Conservation (phyloP, 306 rosid species). For the Dalbergia cochinchinensis region DNA sequence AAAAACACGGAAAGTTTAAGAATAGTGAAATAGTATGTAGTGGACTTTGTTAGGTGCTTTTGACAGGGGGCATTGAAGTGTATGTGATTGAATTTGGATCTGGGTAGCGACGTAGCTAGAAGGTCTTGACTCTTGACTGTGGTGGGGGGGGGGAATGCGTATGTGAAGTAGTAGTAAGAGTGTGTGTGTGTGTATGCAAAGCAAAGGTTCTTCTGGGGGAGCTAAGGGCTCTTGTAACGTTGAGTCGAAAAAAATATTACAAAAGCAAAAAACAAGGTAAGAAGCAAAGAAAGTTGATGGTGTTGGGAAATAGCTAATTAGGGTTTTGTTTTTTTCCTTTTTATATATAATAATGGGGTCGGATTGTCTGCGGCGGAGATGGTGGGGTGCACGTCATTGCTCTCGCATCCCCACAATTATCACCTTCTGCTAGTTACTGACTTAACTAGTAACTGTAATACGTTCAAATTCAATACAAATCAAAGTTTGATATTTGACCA, state of each 20-base stretch:
- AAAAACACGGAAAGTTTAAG: background rate
- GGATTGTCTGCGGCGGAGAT: background rate
- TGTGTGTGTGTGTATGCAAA: background rate
- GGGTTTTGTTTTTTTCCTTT: slow-evolving; percentile 20
- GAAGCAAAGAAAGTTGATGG: background rate
- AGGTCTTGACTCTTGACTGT: background rate
- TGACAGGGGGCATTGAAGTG: background rate
- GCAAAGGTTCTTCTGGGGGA: background rate
- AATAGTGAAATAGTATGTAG: too few species aligned
- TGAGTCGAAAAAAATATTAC: background rate
- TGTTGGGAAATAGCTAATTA: slow-evolving; percentile 26
- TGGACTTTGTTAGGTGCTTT: background rate
- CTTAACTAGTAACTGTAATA: too few species aligned
- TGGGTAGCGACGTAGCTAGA: too few species aligned
- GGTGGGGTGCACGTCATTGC: slow-evolving; percentile 17
- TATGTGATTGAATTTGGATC: background rate
- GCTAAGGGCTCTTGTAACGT: background rate
- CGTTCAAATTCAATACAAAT: background rate
- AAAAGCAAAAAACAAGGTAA: background rate
- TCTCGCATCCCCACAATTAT: slow-evolving; percentile 19
- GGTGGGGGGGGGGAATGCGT: background rate
- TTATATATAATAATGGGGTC: background rate
- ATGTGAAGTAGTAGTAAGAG: background rate
- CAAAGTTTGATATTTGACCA: background rate
- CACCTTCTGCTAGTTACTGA: too few species aligned